Evolutionary conservation across 2,329 filamentous ascomycete species (phyloP), one percentile per base, ranked within the genome.

Genomic region (Talaromyces sp.): DNA sequence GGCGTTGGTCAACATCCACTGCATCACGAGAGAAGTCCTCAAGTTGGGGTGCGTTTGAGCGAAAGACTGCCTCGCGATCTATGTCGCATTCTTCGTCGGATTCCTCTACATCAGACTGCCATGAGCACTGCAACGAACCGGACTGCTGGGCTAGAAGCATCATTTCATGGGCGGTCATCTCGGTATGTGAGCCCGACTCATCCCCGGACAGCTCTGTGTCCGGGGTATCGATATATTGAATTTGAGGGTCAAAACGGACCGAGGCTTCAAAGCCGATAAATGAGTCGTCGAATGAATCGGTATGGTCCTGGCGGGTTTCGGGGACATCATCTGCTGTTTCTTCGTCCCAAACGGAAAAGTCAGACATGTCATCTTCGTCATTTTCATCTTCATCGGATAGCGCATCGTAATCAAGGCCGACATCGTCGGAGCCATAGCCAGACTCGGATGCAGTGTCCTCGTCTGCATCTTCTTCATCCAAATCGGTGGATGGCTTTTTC

Each of bases 121-220:
- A 58, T 16, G 61, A 54, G n/a, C 51, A 46, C 16, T 56, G 56
- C 27, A 64, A 47, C 17, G 47, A 57, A 30, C 63, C 59, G 10
- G 66, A 67, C 44, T 65, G 58, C 40, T 63, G 57, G 10, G 70
- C 66, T 27, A 70, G 58, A 33, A 68, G 62, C 65, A 75, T 74
- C 58, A 73, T 65, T 57, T 76, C 74, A 56, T 76, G 74, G 47
- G 67, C 67, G 9, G 74, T 76, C 66, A 75, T 69, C 33, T 67
- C 64, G 14, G 54, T 36, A 16, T 60, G 58, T 11, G 58, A 29
- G 10, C n/a, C 42, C 27, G 63, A 61, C 11, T 72, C 61, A 16
- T 62, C 58, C n/a, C 68, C 66, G 8, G 63, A 43, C 33, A 54
- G 42, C 27, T 66, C 39, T 29, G 56, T 48, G 29, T 65, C 61